phyloP scores from a whole-genome alignment of 305 asterid species.

The Fraxinus ornus region DNA sequence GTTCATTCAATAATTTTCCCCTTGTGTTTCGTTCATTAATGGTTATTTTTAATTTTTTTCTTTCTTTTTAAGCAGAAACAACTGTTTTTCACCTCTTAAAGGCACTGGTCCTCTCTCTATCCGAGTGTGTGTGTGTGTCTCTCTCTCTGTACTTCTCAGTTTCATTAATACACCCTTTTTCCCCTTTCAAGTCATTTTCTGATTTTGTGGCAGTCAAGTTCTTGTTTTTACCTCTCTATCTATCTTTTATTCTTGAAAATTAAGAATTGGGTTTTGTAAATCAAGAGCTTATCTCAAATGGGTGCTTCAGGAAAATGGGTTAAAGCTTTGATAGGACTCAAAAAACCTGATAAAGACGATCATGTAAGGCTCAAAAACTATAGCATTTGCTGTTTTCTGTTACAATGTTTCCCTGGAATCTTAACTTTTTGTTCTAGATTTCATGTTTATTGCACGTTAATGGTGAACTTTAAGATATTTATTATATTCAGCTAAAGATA shows the following conservation, averaged over 20 bases:
- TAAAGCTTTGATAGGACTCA: conserved; percentile 72
- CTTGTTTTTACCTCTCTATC: neutral
- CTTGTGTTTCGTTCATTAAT: neutral
- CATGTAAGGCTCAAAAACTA: conserved; percentile 46
- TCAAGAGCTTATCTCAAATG: conserved; percentile 38
- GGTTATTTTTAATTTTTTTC: conserved; percentile 21
- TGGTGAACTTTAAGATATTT: neutral
- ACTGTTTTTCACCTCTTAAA: conserved; percentile 33
- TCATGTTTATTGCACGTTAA: neutral
- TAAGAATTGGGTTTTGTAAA: conserved; percentile 9
- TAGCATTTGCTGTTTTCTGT: neutral
- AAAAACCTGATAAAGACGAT: conserved; percentile 71
- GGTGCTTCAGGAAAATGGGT: conserved; percentile 94
- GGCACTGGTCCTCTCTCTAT: conserved; percentile 28
- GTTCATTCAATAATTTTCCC: neutral
- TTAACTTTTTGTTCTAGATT: conserved; percentile 5
- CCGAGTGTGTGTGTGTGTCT: conserved; percentile 3
- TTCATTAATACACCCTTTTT: conserved; percentile 10
- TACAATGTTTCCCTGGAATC: conserved; percentile 11
- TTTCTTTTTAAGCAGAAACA: conserved; percentile 26
- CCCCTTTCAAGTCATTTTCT: conserved; percentile 5
- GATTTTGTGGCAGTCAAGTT: conserved; percentile 2
- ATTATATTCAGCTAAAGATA: neutral
- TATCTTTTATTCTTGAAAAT: conserved; percentile 13
- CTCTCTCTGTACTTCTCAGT: conserved; percentile 31